A percentile compares a stretch with the other conserved stretches of the same genome.
These are phyloP conservation scores for Arctium lappa DNA, from an alignment of 129 eudicot species.

Conservation along the genomic window DNA sequence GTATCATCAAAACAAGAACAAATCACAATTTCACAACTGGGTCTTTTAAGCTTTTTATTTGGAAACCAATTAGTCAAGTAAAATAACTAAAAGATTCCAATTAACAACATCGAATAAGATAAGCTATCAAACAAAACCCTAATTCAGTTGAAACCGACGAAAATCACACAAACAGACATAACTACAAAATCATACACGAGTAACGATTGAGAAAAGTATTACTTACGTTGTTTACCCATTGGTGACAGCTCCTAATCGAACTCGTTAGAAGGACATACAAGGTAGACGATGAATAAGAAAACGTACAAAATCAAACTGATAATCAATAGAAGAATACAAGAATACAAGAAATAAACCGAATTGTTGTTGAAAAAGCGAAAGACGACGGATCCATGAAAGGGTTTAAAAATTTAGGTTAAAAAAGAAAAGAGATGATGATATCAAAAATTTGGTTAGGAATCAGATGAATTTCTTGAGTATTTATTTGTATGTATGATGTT, in stretches of 20 bases:
- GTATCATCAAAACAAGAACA: background rate
- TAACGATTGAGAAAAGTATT: background rate
- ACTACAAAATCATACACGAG: background rate
- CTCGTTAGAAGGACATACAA: slow-evolving; percentile 19
- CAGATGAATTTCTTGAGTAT: slow-evolving; percentile 11
- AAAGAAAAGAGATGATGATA: background rate
- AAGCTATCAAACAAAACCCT: slow-evolving; percentile 1
- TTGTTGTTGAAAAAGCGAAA: background rate
- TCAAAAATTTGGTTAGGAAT: background rate
- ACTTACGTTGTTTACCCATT: slow-evolving; percentile 42
- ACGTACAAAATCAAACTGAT: slow-evolving; percentile 4
- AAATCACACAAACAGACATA: background rate
- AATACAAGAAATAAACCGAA: background rate
- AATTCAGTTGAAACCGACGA: background rate
- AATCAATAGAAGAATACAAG: slow-evolving; percentile 6
- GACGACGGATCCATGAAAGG: slow-evolving; percentile 28
- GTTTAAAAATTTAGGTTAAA: background rate
- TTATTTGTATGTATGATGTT: slow-evolving; percentile 11
- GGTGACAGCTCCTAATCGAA: slow-evolving; percentile 8
- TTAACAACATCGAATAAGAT: background rate
- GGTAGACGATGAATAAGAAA: slow-evolving; percentile 22
- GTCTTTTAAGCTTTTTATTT: background rate
- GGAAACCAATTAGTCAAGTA: background rate
- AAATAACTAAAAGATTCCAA: background rate
- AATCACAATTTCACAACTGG: slow-evolving; percentile 3